Evolutionary conservation across 371 early-diverging fungal species (phyloP).

Genomic region (Fennellomyces sp.): DNA sequence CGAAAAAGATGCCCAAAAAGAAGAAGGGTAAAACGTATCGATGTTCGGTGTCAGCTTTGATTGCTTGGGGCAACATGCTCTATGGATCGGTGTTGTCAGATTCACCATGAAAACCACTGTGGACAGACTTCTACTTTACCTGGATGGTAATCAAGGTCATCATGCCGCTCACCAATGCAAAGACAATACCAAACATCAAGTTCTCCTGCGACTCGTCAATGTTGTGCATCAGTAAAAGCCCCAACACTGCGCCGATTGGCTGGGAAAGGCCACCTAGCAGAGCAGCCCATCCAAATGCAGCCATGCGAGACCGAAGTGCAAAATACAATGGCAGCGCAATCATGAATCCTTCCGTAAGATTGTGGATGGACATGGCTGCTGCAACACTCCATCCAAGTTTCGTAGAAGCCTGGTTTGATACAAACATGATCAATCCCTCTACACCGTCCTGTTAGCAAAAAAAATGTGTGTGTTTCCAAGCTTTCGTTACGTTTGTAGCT

Average conservation of each 20-base stretch:
- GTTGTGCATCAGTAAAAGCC: constrained; percentile 47
- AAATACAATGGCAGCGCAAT: constrained; percentile 76
- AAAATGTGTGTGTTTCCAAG: neutral
- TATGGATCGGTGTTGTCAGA: constrained; percentile 5
- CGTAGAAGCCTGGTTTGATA: constrained; percentile 63
- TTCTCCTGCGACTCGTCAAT: constrained; percentile 48
- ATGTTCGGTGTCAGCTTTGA: constrained; percentile 47
- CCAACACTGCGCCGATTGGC: constrained; percentile 66
- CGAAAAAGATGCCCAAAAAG: constrained; percentile 54
- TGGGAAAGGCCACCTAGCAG: constrained; percentile 69
- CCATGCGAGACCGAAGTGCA: constrained; percentile 63
- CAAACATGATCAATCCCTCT: constrained; percentile 76
- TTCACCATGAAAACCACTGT: constrained; percentile 5
- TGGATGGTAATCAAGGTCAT: constrained; percentile 63
- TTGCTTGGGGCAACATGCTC: constrained; percentile 57
- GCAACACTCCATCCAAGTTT: constrained; percentile 71
- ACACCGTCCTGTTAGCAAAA: no score
- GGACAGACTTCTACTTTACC: no score
- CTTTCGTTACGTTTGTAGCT: neutral
- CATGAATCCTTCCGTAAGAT: constrained; percentile 81
- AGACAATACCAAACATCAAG: constrained; percentile 51
- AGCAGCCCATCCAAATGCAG: constrained; percentile 66
- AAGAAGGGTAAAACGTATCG: constrained; percentile 48
- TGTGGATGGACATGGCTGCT: constrained; percentile 79
- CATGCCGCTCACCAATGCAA: constrained; percentile 71